phyloP scores from a whole-genome alignment of 306 rosid species.

The Acacia confusa region DNA sequence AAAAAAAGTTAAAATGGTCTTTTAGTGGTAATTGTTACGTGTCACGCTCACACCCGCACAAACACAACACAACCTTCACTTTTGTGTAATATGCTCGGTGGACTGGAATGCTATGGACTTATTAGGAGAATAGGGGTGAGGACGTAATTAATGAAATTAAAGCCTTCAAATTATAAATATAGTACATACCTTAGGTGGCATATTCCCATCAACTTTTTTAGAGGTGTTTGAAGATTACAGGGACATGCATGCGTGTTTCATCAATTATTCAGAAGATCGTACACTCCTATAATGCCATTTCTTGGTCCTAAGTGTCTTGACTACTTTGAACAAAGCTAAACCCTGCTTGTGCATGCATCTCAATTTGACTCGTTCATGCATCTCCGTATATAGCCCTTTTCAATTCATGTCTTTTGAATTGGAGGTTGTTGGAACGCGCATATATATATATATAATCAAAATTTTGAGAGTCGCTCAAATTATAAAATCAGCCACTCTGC shows the following conservation, averaged over 20 bases:
- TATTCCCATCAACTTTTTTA: background rate
- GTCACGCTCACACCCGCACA: background rate
- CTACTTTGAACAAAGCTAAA: background rate
- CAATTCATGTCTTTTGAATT: background rate
- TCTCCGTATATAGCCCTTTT: background rate
- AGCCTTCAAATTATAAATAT: background rate
- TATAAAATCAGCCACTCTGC: too few species aligned
- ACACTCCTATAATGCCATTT: background rate
- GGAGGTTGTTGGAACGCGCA: background rate
- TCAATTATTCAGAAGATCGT: background rate
- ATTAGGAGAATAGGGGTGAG: background rate
- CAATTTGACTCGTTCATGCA: background rate
- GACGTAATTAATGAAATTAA: background rate
- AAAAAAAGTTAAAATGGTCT: too few species aligned
- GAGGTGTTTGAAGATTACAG: background rate
- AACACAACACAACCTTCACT: background rate
- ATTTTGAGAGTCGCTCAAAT: background rate
- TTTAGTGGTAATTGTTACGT: too few species aligned
- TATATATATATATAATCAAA: background rate
- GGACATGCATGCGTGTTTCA: background rate
- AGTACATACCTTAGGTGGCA: background rate
- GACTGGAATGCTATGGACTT: background rate
- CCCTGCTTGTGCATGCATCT: background rate
- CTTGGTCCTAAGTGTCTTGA: background rate
- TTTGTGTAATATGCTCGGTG: background rate